These are phyloP conservation scores for Xylaria sp. DNA, from an alignment of 2,329 filamentous ascomycete species.

Conservation along the genomic window DNA sequence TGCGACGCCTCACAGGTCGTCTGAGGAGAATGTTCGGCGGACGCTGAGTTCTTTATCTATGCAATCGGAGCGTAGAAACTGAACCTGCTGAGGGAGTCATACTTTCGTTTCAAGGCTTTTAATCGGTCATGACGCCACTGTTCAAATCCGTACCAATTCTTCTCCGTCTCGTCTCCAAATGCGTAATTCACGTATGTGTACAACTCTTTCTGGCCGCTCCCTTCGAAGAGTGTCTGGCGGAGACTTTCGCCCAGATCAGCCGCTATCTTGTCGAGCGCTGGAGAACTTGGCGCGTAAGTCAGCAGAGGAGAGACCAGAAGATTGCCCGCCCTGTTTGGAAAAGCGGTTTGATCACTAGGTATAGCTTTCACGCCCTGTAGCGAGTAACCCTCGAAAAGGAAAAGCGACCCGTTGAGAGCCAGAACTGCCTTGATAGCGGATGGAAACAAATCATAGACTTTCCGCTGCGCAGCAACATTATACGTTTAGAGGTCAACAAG, in stretches of 20 bases:
- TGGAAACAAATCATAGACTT: slow-evolving; percentile 54
- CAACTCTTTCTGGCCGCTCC: slow-evolving; percentile 39
- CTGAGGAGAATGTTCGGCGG: no score
- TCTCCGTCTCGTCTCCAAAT: slow-evolving; percentile 45
- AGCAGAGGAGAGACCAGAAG: slow-evolving; percentile 45
- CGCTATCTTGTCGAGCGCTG: slow-evolving; percentile 43
- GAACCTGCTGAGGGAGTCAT: slow-evolving; percentile 50
- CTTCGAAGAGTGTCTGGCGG: slow-evolving; percentile 44
- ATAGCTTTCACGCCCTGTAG: slow-evolving; percentile 40
- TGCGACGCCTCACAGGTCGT: no score
- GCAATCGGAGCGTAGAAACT: slow-evolving; percentile 47
- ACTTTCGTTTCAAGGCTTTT: slow-evolving; percentile 51
- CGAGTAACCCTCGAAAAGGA: slow-evolving; percentile 44
- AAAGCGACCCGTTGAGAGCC: slow-evolving; percentile 45
- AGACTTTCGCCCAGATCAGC: slow-evolving; percentile 46
- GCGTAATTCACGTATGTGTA: slow-evolving; percentile 53
- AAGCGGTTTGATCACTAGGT: slow-evolving; percentile 36
- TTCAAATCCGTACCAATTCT: slow-evolving; percentile 53
- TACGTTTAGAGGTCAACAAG: slow-evolving; percentile 44
- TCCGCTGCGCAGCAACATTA: slow-evolving; percentile 51
- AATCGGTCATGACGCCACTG: slow-evolving; percentile 53
- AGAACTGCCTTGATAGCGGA: slow-evolving; percentile 48
- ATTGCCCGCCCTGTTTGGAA: slow-evolving; percentile 35
- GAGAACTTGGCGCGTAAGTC: slow-evolving; percentile 45
- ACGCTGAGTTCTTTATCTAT: not conserved